A percentile compares a stretch with the other conserved stretches of the same genome.
phyloP scores from a whole-genome alignment of 73 alveolate genomes.

The Stentor coeruleus region DNA sequence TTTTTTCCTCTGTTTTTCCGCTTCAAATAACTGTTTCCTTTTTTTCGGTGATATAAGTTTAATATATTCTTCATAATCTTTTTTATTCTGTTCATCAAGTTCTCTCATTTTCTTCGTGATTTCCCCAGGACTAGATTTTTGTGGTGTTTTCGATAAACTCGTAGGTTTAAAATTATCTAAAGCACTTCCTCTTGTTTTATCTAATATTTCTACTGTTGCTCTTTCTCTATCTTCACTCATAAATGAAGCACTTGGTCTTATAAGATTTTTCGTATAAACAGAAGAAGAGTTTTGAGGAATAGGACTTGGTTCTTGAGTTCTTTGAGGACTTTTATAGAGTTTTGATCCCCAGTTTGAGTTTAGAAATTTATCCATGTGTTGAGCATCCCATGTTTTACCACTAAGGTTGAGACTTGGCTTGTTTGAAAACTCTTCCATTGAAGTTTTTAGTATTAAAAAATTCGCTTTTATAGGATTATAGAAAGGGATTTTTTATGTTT shows the following conservation, averaged over 20 bases:
- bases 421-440: no score
- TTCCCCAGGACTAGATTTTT: not conserved
- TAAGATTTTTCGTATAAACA: no score
- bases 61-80: not conserved
- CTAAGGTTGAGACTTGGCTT: not conserved
- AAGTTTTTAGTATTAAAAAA: no score
- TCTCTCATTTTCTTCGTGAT: not conserved
- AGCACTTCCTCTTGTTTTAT: not conserved
- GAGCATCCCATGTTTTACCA: not conserved
- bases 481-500: no score
- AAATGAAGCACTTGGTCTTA: not conserved
- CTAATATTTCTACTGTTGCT: not conserved
- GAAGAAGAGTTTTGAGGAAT: not conserved
- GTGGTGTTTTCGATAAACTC: not conserved
- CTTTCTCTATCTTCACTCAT: not conserved
- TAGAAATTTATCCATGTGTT: not conserved
- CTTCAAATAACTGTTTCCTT: not conserved
- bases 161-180: not conserved
- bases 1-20: not conserved
- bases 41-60: not conserved
- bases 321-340: not conserved
- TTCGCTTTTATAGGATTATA: no score
- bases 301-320: not conserved
- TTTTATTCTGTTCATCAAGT: not conserved
- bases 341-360: not conserved